Conservation (phyloP, 2,329 filamentous ascomycete species). For the Chaetomium olivaceum region DNA sequence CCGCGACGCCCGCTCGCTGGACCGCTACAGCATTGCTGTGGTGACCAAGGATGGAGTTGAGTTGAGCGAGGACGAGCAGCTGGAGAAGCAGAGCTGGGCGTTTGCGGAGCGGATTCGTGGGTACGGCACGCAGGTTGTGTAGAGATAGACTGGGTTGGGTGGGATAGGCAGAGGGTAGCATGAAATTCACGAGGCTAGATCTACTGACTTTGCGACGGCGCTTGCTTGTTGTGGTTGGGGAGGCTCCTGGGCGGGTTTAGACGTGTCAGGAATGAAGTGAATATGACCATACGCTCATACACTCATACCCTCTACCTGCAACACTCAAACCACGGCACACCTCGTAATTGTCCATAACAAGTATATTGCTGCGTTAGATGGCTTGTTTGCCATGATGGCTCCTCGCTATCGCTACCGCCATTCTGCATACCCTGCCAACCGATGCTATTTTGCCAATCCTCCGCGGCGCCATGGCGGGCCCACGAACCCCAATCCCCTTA, state of each 20-base stretch:
- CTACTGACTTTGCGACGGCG: neutral
- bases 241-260: neutral
- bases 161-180: neutral
- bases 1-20: conserved; percentile 88
- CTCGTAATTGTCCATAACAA: neutral
- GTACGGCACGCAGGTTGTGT: conserved; percentile 82
- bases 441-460: neutral
- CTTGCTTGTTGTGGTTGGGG: neutral
- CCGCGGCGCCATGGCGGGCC: conserved; percentile 10
- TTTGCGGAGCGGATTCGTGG: conserved; percentile 95
- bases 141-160: conserved; percentile 26
- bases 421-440: neutral
- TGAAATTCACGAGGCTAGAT: neutral
- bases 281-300: neutral
- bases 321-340: neutral
- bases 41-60: conserved; percentile 88
- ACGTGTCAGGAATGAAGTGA: neutral
- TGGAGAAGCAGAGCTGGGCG: conserved; percentile 96
- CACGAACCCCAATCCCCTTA: neutral
- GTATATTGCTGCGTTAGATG: conserved; percentile 10
- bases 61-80: conserved; percentile 77
- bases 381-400: neutral
- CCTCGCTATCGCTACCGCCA: neutral
- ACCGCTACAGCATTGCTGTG: conserved; percentile 87
- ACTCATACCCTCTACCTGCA: neutral